phyloP scores from a whole-genome alignment of 805 yeast genomes.

The Kluyveromyces starmeri region DNA sequence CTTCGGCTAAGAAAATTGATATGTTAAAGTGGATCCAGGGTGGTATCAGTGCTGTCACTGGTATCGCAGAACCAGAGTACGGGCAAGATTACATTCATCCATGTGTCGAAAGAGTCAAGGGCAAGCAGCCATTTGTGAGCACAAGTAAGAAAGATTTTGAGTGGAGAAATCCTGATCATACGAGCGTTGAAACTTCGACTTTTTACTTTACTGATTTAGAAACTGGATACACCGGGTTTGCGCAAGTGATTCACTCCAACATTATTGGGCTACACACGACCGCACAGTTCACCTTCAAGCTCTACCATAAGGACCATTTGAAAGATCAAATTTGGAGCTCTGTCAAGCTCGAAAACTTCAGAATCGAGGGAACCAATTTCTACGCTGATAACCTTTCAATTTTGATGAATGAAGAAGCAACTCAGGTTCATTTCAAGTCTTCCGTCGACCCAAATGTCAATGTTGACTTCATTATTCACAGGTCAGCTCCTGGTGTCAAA shows the following conservation, averaged over 20 bases:
- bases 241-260: constrained; percentile 90
- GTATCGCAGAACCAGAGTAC: constrained; percentile 95
- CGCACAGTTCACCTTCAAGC: constrained; percentile 88
- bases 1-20: no score
- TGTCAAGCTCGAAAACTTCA: constrained; percentile 74
- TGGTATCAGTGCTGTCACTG: constrained; percentile 87
- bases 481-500: constrained; percentile 71
- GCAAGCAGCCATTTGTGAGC: constrained; percentile 48
- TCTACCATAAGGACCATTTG: constrained; percentile 36
- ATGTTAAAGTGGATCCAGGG: constrained; percentile 83
- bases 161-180: constrained; percentile 67
- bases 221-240: constrained; percentile 70
- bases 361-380: constrained; percentile 65
- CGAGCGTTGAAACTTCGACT: constrained; percentile 93
- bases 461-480: constrained; percentile 58
- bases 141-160: constrained; percentile 60
- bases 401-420: constrained; percentile 46
- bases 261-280: constrained; percentile 80
- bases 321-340: constrained; percentile 67
- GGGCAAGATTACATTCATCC: constrained; percentile 89
- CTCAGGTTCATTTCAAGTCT: constrained; percentile 49
- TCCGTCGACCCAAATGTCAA: constrained; percentile 57
- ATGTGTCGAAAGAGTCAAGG: constrained; percentile 52
- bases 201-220: constrained; percentile 69
- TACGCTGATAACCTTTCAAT: constrained; percentile 67